Percentiles rank a stretch among this genome's conserved stretches.
Conservation (phyloP, 768 basidiomycete species). For the Russula lepida region DNA sequence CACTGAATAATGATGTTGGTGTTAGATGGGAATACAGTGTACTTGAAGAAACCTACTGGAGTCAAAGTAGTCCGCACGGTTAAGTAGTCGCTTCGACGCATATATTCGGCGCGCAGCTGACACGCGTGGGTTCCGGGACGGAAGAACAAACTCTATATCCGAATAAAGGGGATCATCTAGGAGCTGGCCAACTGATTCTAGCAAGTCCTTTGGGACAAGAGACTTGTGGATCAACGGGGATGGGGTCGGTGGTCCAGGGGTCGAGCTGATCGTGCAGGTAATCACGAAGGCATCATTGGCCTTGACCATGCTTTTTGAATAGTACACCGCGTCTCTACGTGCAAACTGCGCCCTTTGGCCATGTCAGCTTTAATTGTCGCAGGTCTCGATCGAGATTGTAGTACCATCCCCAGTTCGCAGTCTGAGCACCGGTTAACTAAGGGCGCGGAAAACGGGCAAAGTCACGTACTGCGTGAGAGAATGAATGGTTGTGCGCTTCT, state of each 20-base stretch:
- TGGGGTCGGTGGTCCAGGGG: slow-evolving; percentile 43
- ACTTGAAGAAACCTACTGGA: slow-evolving; percentile 35
- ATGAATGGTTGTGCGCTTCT: slow-evolving; percentile 76
- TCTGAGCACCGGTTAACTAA: slow-evolving; percentile 32
- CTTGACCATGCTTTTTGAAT: slow-evolving; percentile 42
- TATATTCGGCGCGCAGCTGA: slow-evolving; percentile 43
- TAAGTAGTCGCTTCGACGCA: slow-evolving; percentile 59
- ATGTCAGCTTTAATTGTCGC: not conserved
- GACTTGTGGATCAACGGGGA: slow-evolving; percentile 39
- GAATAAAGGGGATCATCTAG: slow-evolving; percentile 80
- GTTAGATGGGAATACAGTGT: not conserved
- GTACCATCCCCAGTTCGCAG: slow-evolving; percentile 86
- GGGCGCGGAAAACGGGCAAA: too few species aligned
- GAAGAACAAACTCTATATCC: slow-evolving; percentile 75
- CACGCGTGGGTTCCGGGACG: slow-evolving; percentile 35
- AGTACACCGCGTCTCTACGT: slow-evolving; percentile 62
- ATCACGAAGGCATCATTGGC: slow-evolving; percentile 64
- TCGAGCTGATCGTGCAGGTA: slow-evolving; percentile 68
- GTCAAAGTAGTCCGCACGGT: slow-evolving; percentile 70
- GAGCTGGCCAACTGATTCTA: slow-evolving; percentile 65
- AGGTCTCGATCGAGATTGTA: not conserved
- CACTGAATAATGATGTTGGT: slow-evolving; percentile 39
- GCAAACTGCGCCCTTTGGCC: slow-evolving; percentile 66
- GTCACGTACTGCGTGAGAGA: slow-evolving; percentile 52
- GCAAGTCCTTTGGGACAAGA: slow-evolving; percentile 54